These are phyloP conservation scores for Seiridium unicorne DNA, from an alignment of 2,329 filamentous ascomycete species.

Conservation along the genomic window DNA sequence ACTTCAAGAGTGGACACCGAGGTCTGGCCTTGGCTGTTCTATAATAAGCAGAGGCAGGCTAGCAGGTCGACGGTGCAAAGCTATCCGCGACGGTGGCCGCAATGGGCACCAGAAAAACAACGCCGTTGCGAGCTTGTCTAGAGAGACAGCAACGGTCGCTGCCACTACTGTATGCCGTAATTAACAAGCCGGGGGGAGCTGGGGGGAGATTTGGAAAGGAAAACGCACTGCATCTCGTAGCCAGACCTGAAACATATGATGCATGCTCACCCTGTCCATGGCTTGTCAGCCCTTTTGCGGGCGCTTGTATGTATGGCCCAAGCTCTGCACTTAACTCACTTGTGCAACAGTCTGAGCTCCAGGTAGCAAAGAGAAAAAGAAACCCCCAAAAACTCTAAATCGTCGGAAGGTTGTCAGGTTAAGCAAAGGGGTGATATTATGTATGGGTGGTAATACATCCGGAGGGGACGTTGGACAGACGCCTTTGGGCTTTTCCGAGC, in stretches of 20 bases:
- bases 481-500: too few species aligned
- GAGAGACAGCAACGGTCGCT: neutral
- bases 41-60: constrained; percentile 1
- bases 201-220: neutral
- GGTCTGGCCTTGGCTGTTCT: neutral
- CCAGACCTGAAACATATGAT: constrained; percentile 7
- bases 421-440: neutral
- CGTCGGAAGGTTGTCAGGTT: neutral
- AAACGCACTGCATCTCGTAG: constrained; percentile 6
- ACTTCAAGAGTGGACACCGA: neutral
- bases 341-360: neutral
- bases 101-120: neutral
- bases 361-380: neutral
- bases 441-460: neutral
- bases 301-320: neutral
- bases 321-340: neutral
- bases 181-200: neutral
- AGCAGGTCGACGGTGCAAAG: neutral
- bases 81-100: neutral
- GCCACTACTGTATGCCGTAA: neutral
- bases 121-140: neutral
- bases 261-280: neutral
- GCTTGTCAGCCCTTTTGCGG: neutral
- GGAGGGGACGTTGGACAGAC: neutral
- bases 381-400: neutral